Conservation (phyloP, 2,329 filamentous ascomycete species). For the Exophiala sp. region DNA sequence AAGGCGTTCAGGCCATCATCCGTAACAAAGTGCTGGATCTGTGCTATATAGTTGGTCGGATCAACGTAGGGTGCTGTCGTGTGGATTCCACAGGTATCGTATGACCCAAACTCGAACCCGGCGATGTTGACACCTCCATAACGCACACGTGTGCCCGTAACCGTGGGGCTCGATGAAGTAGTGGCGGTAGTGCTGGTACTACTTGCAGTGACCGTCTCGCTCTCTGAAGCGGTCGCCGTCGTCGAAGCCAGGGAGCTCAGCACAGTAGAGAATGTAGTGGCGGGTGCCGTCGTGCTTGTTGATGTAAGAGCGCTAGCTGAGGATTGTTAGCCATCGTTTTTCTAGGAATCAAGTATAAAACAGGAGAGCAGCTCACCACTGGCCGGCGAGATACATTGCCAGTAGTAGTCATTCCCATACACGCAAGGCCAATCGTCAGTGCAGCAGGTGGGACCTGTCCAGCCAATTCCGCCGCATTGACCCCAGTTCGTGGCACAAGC, state of each 20-base stretch:
- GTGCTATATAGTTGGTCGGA: constrained; percentile 38
- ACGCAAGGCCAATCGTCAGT: constrained; percentile 10
- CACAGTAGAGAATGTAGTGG: background rate
- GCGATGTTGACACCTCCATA: constrained; percentile 41
- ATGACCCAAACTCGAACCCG: constrained; percentile 47
- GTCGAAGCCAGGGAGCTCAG: background rate
- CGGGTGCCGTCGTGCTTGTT: background rate
- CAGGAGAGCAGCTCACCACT: no score
- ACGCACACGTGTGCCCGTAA: background rate
- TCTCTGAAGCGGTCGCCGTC: background rate
- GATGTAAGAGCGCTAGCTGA: constrained; percentile 4
- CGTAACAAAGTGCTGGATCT: constrained; percentile 53
- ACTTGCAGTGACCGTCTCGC: background rate
- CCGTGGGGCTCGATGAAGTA: background rate
- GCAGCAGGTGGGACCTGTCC: constrained; percentile 23
- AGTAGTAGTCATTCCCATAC: constrained; percentile 14
- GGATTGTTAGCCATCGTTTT: background rate
- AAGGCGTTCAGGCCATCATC: constrained; percentile 53
- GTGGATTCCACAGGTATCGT: constrained; percentile 10
- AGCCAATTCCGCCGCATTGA: constrained; percentile 23
- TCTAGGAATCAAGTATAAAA: no score
- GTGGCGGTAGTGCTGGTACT: background rate
- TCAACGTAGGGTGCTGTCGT: constrained; percentile 3
- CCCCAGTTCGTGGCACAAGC: constrained; percentile 16
- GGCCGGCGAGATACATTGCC: constrained; percentile 6